Conservation (phyloP, 2,329 filamentous ascomycete species). For the Cordyceps cateniannulata region DNA sequence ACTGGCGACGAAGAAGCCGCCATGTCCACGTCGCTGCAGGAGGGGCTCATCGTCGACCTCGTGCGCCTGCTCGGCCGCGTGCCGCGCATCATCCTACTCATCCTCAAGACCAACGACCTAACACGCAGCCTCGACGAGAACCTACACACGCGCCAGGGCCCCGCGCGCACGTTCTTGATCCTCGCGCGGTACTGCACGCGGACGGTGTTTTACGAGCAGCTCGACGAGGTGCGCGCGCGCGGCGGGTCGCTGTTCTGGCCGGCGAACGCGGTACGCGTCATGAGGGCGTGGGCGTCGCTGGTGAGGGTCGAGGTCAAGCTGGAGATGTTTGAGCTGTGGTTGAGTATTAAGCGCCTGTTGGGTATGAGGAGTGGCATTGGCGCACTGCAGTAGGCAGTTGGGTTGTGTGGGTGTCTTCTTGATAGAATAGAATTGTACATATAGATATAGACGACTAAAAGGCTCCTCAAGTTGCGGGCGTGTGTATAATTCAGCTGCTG, state of each 20-base stretch:
- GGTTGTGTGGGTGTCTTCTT: neutral
- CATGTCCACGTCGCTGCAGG: conserved; percentile 78
- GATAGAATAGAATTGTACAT: conserved; percentile 1
- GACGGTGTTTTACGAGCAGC: conserved; percentile 58
- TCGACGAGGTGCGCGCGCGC: conserved; percentile 46
- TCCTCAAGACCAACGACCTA: conserved; percentile 95
- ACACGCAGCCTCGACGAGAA: conserved; percentile 92
- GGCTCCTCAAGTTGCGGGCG: neutral
- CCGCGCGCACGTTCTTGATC: conserved; percentile 60
- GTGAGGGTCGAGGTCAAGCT: conserved; percentile 57
- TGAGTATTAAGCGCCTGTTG: conserved; percentile 45
- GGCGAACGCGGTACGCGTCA: conserved; percentile 44
- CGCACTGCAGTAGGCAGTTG: neutral
- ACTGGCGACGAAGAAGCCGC: conserved; percentile 73
- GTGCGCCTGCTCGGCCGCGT: conserved; percentile 85
- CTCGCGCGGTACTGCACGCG: conserved; percentile 61
- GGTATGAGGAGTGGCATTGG: conserved; percentile 25
- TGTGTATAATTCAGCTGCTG: no score
- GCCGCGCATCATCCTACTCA: conserved; percentile 85
- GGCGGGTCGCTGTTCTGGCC: conserved; percentile 53
- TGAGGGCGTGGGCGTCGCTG: conserved; percentile 52
- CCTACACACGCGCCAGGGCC: conserved; percentile 65
- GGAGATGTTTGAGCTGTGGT: conserved; percentile 56
- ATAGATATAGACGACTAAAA: neutral
- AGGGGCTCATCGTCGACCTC: conserved; percentile 81